These are phyloP conservation scores for Pyrus hybrid DNA, from an alignment of 331 rosid species.

Conservation along the genomic window DNA sequence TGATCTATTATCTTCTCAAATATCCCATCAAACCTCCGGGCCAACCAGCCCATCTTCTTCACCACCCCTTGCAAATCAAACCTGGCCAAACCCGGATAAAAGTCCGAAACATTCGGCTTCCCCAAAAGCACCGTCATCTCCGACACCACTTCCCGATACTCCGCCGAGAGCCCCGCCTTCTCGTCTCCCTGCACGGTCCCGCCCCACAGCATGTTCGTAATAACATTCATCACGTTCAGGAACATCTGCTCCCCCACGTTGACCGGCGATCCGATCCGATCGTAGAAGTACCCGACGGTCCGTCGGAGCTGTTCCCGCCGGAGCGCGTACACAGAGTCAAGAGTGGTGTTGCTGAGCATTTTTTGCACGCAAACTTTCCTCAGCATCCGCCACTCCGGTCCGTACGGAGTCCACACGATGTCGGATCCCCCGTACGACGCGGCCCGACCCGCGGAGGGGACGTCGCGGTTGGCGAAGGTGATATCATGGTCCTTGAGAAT, in stretches of 20 bases:
- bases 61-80: slow-evolving; percentile 71
- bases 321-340: slow-evolving; percentile 54
- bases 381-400: slow-evolving; percentile 75
- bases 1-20: slow-evolving; percentile 47
- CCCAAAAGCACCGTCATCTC: slow-evolving; percentile 38
- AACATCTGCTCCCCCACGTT: slow-evolving; percentile 62
- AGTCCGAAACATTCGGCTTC: slow-evolving; percentile 72
- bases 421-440: slow-evolving; percentile 46
- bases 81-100: slow-evolving; percentile 59
- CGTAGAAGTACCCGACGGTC: slow-evolving; percentile 21
- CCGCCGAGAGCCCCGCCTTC: slow-evolving; percentile 38
- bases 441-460: slow-evolving; percentile 31
- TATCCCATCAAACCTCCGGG: slow-evolving; percentile 35
- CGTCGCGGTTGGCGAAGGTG: slow-evolving; percentile 78
- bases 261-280: slow-evolving; percentile 36
- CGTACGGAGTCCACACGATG: slow-evolving; percentile 63
- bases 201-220: slow-evolving; percentile 81
- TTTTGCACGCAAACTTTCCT: slow-evolving; percentile 55
- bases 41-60: slow-evolving; percentile 31
- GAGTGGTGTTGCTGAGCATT: slow-evolving; percentile 60
- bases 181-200: slow-evolving; percentile 45
- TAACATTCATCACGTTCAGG: slow-evolving; percentile 47
- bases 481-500: slow-evolving; percentile 58
- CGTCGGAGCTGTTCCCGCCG: slow-evolving; percentile 48
- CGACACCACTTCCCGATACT: slow-evolving; percentile 45